A percentile compares a stretch with the other conserved stretches of the same genome.
Evolutionary conservation across 192 early-diverging fungal genomes (phyloP).

Genomic region (Coemansia pectinata): DNA sequence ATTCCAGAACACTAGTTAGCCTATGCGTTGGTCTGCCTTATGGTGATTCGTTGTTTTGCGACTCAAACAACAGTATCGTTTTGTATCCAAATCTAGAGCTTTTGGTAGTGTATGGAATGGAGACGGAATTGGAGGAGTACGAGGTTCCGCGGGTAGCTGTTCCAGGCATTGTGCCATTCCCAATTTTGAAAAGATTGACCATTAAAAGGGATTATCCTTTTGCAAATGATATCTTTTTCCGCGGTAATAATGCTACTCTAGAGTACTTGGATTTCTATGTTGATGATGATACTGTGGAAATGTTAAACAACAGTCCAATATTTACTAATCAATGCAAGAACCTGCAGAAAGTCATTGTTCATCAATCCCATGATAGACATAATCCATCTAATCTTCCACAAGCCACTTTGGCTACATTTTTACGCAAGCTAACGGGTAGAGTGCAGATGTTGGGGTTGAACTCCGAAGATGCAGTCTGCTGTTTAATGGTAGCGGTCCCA

Average conservation of each 20-base stretch:
- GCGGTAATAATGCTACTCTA: background rate
- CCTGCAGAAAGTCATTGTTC: background rate
- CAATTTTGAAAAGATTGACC: background rate
- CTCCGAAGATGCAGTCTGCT: background rate
- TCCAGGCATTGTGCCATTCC: conserved; percentile 2
- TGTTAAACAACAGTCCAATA: background rate
- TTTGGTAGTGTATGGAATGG: background rate
- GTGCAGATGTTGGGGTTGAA: background rate
- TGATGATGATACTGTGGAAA: background rate
- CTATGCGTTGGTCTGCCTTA: background rate
- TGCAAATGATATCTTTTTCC: background rate
- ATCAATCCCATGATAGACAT: background rate
- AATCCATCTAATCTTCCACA: background rate
- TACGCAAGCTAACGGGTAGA: background rate
- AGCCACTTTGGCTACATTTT: background rate
- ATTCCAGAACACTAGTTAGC: background rate
- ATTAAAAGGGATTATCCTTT: background rate
- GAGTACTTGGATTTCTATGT: background rate
- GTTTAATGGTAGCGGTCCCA: background rate
- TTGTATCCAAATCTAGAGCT: conserved; percentile 2
- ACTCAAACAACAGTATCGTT: background rate
- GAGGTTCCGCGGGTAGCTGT: background rate
- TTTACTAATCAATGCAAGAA: background rate
- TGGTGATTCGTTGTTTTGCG: background rate
- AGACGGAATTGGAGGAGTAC: background rate